Conservation (phyloP, 2,329 filamentous ascomycete genomes). For the Karstenula rhodostoma region DNA sequence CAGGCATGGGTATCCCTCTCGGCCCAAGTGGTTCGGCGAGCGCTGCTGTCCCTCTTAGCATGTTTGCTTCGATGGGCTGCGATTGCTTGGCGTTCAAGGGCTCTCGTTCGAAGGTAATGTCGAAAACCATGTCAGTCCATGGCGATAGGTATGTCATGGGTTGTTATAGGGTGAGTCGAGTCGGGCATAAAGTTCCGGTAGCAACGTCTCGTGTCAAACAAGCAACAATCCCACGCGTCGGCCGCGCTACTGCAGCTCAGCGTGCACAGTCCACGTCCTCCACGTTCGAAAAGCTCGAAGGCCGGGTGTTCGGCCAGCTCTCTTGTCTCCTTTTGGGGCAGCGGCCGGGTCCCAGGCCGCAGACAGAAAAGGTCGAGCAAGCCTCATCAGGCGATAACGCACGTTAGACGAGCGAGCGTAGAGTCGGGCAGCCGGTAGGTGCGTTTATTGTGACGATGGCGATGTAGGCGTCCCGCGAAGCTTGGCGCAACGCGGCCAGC, state of each 20-base stretch:
- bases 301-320: not conserved
- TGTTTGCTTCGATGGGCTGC: not conserved
- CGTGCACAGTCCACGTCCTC: slow-evolving; percentile 27
- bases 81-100: not conserved
- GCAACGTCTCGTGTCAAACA: not conserved
- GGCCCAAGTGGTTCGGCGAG: not conserved
- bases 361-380: not conserved
- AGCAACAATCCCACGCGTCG: slow-evolving; percentile 19
- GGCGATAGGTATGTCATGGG: not conserved
- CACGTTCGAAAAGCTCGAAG: slow-evolving; percentile 16
- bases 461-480: not conserved
- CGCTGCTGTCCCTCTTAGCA: not conserved
- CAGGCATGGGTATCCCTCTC: slow-evolving; percentile 4
- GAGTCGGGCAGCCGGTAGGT: not conserved
- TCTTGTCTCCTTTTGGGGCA: not conserved
- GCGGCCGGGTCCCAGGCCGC: not conserved
- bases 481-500: not conserved
- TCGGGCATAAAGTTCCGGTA: not conserved
- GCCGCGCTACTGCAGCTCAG: slow-evolving; percentile 15
- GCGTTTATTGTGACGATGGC: not conserved
- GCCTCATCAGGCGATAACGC: not conserved
- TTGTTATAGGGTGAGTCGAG: too few species aligned
- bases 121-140: not conserved
- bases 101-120: not conserved
- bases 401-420: not conserved